Percentiles rank a stretch among this genome's conserved stretches.
These are phyloP conservation scores for Blastobotrys attinorum DNA, from an alignment of 805 yeast genomes.

Conservation along the genomic window DNA sequence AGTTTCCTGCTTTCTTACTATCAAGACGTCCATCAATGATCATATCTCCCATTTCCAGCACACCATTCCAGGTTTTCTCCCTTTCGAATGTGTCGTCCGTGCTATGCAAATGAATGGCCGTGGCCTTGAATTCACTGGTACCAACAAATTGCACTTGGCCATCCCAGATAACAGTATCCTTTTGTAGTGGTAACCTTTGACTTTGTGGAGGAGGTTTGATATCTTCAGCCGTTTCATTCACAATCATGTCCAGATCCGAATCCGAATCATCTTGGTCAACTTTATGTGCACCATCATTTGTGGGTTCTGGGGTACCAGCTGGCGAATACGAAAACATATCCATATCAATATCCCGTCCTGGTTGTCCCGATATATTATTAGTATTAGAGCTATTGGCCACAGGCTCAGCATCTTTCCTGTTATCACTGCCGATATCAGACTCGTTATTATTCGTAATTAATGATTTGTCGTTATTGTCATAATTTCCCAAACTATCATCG, in stretches of 20 bases:
- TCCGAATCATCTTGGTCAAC: slow-evolving; percentile 31
- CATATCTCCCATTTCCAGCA: slow-evolving; percentile 23
- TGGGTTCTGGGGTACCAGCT: not conserved
- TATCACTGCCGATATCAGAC: too few species aligned
- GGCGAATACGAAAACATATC: slow-evolving; percentile 5
- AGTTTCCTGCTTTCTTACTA: slow-evolving; percentile 44
- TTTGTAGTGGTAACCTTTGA: too few species aligned
- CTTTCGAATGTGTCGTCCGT: slow-evolving; percentile 20
- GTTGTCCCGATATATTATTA: too few species aligned
- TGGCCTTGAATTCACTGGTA: slow-evolving; percentile 37
- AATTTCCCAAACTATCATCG: too few species aligned
- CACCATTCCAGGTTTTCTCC: slow-evolving; percentile 18
- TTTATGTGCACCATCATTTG: slow-evolving; percentile 6
- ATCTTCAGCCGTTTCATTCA: not conserved
- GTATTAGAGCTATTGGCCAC: not conserved
- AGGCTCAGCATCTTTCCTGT: not conserved
- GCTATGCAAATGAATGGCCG: slow-evolving; percentile 31
- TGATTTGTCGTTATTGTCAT: too few species aligned
- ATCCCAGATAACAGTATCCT: slow-evolving; percentile 9
- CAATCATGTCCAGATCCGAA: slow-evolving; percentile 15
- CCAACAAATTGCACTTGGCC: slow-evolving; percentile 43
- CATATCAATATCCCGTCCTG: too few species aligned
- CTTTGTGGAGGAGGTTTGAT: not conserved
- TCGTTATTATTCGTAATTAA: too few species aligned
- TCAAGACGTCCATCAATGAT: slow-evolving; percentile 60